Base-by-base conservation (phyloP, 176 grass and related monocot genomes). In the Eremochloa ophiuroides region DNA sequence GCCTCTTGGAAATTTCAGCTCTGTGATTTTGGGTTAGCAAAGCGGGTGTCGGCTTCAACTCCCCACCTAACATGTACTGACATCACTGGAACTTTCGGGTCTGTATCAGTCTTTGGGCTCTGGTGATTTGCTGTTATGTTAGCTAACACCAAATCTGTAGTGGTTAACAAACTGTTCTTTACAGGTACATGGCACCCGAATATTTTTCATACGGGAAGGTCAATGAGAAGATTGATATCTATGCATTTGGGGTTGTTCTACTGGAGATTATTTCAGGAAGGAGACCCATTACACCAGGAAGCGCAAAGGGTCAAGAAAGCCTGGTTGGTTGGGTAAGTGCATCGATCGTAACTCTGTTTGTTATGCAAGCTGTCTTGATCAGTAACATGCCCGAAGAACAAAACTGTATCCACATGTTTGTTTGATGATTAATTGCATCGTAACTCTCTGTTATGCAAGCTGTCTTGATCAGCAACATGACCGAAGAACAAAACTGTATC, bases 221-320 rank as follows among this genome's bases (percentile, higher is more conserved):
- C 39, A 92, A 94, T 37, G 83, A 99, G 83, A 99, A 99, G 81
- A 92, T 93, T 35, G 97, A 99, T 83, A 87, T 99, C 26, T 99
- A 99, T 7, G 97, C 97, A 38, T 99, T 90, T 78, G 97, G 97
- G 29, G 91, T 96, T 13, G 93, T 99, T 31, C 71, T 96, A 13
- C 89, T 99, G 14, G 97, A 99, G 87, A 92, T 99, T 7, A 82
- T 99, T 90, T 96, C 97, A n/a, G 97, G 97, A 72, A 94, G 93
- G 72, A 90, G 86, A 60, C 93, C 97, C 73, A 99, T 99, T 48
- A 95, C 76, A 81, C 77, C 82, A 18, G 87, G 91, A 42, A 87
- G 82, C 26, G 82, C 77, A 13, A 93, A 99, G 76, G 93, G 93
- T 20, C 82, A 83, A 6, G 89, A 99, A 70, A 99, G 97, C 87